Percentiles rank a stretch among this genome's conserved stretches.
phyloP scores from a whole-genome alignment of 2,329 filamentous ascomycete genomes.

The Cladorrhinum sp. region DNA sequence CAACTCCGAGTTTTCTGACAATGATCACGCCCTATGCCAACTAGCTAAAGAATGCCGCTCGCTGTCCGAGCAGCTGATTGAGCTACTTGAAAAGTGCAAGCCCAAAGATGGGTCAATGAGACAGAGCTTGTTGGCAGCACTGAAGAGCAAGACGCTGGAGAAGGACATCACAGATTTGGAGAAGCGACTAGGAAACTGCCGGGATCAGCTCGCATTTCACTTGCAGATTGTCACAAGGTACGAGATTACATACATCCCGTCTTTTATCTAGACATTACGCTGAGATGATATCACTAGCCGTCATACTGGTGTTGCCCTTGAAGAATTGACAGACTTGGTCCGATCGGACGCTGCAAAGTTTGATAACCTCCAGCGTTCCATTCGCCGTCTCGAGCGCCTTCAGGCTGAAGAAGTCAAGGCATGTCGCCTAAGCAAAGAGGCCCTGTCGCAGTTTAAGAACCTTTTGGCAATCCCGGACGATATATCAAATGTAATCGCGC shows the following conservation, averaged over 20 bases:
- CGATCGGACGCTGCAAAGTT: not conserved
- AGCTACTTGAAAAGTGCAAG: conserved; percentile 14
- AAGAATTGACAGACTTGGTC: not conserved
- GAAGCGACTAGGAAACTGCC: conserved; percentile 15
- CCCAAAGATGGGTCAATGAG: conserved; percentile 17
- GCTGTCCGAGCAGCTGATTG: conserved; percentile 8
- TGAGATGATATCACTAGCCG: not conserved
- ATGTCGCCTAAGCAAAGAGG: not conserved
- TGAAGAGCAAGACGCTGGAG: conserved; percentile 13
- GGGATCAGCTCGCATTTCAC: conserved; percentile 15
- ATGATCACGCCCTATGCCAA: conserved; percentile 13
- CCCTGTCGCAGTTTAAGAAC: not conserved
- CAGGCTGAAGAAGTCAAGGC: not conserved
- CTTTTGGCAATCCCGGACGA: not conserved
- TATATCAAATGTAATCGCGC: not conserved
- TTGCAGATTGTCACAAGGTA: not conserved
- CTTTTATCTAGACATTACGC: not conserved
- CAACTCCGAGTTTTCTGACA: not conserved
- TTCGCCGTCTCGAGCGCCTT: not conserved
- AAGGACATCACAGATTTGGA: conserved; percentile 15
- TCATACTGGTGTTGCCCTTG: not conserved
- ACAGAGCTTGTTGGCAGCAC: conserved; percentile 15
- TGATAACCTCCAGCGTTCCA: not conserved
- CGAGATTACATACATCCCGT: not conserved
- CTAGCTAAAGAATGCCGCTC: conserved; percentile 13